Base-by-base conservation (phyloP, 768 basidiomycete species). In the Lanmaoa rubissima region DNA sequence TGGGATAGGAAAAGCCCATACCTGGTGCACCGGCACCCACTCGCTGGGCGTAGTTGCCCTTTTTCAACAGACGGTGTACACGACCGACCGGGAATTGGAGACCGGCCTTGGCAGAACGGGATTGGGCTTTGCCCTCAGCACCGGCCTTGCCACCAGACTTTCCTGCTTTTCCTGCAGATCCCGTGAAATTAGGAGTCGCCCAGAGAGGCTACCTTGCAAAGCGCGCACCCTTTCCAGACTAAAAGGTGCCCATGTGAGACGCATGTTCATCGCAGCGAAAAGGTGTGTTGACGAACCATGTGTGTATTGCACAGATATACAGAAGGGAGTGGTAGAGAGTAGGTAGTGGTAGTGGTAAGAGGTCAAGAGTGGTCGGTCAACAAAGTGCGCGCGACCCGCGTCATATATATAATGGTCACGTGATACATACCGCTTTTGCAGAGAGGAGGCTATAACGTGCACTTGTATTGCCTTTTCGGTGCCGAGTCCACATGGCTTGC, bases 61-160 rank as follows among this genome's bases (percentile, higher is more conserved):
- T 84, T 80, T 92, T 92, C 73, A 93, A 73, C 42, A 92, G 83
- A 83, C 90, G 86, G 77, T 91, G 92, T 59, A 93, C 85, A 88
- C 92, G 92, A 81, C 92, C 92, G 64, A 94, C 91, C 52, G 92
- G 92, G 79, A 94, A 90, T 71, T 89, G 86, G 53, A 88, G 82
- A 64, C 87, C 87, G 13, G 87, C 87, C 67, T 87, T 88, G 52
- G 86, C 79, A 24, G 87, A 88, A 51, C 87, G 84, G 14, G 87
- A 88, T 64, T 84, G 82, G 4, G 85, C 74, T 67, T 88, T 88
- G 32, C 72, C 75, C 59, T 76, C 77, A 48, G 75, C 60, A 28
- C 69, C 66, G 31, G 82, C 75, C 63, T 82, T 84, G 60, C 84
- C 83, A 62, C 76, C 76, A 51, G 71, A 76, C 68, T 80, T 80